Conservation (phyloP, 306 rosid genomes). For the Lupinus albus region DNA sequence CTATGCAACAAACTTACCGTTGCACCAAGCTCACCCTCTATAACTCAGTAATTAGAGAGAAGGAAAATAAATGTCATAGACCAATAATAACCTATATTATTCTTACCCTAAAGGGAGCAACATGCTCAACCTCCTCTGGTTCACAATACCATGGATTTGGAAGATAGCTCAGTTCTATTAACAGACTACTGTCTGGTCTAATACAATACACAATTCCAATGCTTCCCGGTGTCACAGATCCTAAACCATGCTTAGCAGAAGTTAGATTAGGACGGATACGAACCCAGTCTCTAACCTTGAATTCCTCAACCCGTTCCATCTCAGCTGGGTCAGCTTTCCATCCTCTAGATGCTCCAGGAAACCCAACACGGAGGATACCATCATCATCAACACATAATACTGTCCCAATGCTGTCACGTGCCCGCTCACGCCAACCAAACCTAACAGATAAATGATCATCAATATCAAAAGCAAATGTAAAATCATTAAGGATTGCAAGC, state of each 20-base stretch:
- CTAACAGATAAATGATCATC: conserved; percentile 47
- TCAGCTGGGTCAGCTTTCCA: conserved; percentile 99
- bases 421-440: conserved; percentile 99
- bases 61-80: conserved; percentile 6
- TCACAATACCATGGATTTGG: conserved; percentile 99
- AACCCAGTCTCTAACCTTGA: conserved; percentile 98
- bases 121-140: conserved; percentile 98
- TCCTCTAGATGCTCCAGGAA: conserved; percentile 99
- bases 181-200: conserved; percentile 92
- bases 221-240: conserved; percentile 98
- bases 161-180: conserved; percentile 90
- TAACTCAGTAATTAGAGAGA: conserved; percentile 1
- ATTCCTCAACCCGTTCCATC: conserved; percentile 98
- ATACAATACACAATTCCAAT: conserved; percentile 95
- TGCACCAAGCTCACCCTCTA: no score
- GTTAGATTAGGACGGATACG: conserved; percentile 98
- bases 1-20: no score
- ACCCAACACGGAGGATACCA: conserved; percentile 97
- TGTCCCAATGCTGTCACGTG: conserved; percentile 96
- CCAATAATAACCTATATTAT: conserved; percentile 28
- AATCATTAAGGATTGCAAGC: conserved; percentile 9
- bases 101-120: conserved; percentile 81
- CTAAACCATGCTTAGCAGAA: conserved; percentile 93
- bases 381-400: conserved; percentile 97
- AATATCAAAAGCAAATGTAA: conserved; percentile 30